Conservation (phyloP, 371 early-diverging fungal genomes). For the Zychaea mexicana region DNA sequence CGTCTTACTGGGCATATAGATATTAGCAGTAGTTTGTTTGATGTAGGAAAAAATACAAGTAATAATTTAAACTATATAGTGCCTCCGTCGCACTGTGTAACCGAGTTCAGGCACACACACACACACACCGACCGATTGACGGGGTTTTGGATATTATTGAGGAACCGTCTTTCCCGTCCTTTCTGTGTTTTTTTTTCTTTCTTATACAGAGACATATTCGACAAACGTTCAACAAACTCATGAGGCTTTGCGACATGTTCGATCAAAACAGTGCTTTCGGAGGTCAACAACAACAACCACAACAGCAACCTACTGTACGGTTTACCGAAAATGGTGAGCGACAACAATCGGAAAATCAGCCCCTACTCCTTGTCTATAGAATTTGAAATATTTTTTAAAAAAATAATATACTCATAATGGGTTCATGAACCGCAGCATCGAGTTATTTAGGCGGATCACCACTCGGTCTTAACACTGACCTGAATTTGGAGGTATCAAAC, state of each 20-base stretch:
- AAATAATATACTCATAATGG: not conserved
- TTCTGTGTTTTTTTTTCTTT: not conserved
- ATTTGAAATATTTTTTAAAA: not conserved
- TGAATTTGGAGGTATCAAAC: constrained; percentile 7
- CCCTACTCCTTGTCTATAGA: no score
- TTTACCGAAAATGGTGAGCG: constrained; percentile 1
- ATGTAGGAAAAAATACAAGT: no score
- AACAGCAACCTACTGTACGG: constrained; percentile 1
- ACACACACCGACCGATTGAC: no score
- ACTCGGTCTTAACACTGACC: constrained; percentile 5
- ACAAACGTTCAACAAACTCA: constrained; percentile 6
- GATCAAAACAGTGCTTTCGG: constrained; percentile 10
- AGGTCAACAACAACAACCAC: constrained; percentile 12
- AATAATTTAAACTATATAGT: not conserved
- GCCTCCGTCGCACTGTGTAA: not conserved
- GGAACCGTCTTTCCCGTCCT: no score
- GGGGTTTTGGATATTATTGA: not conserved
- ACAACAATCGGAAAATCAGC: not conserved
- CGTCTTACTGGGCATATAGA: constrained; percentile 7
- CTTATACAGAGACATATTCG: not conserved
- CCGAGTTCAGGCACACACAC: no score
- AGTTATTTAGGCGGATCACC: constrained; percentile 8
- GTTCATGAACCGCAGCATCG: not conserved
- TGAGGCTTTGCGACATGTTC: constrained; percentile 13
- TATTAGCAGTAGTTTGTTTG: no score